Percentiles rank a stretch among this genome's conserved stretches.
phyloP scores from a whole-genome alignment of 192 early-diverging fungal species.

The Gigaspora rosea region DNA sequence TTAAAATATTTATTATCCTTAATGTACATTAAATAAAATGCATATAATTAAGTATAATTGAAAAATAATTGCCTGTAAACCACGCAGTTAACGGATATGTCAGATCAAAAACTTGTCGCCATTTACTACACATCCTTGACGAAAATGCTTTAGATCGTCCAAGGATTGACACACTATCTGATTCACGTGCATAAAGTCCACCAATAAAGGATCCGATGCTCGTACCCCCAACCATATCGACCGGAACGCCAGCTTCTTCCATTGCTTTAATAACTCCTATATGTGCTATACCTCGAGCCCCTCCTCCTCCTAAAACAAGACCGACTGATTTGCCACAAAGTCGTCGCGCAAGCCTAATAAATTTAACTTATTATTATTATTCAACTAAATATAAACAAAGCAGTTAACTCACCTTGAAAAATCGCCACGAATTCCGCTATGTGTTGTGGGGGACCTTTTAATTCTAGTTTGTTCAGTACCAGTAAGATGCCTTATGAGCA shows the following conservation, averaged over 20 bases:
- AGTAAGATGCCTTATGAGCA: no score
- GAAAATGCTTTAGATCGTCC: slow-evolving; percentile 86
- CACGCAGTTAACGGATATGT: slow-evolving; percentile 93
- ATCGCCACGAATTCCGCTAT: slow-evolving; percentile 47
- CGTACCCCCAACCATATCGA: slow-evolving; percentile 98
- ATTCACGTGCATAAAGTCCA: slow-evolving; percentile 88
- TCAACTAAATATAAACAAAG: neutral
- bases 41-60: neutral
- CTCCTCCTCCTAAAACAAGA: slow-evolving; percentile 94
- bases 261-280: slow-evolving; percentile 91
- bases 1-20: slow-evolving; percentile 24
- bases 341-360: slow-evolving; percentile 86
- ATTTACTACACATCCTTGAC: slow-evolving; percentile 74
- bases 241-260: slow-evolving; percentile 96
- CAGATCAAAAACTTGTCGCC: slow-evolving; percentile 89
- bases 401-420: slow-evolving; percentile 44
- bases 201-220: slow-evolving; percentile 95
- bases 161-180: slow-evolving; percentile 85
- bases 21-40: slow-evolving; percentile 7
- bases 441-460: slow-evolving; percentile 36
- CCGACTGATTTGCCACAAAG: slow-evolving; percentile 90
- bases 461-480: slow-evolving; percentile 33
- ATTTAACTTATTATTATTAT: slow-evolving; percentile 28
- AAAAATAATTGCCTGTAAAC: slow-evolving; percentile 66
- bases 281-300: slow-evolving; percentile 92